Evolutionary conservation across 768 basidiomycete genomes (phyloP).

Genomic region (Lactarius evosmus): DNA sequence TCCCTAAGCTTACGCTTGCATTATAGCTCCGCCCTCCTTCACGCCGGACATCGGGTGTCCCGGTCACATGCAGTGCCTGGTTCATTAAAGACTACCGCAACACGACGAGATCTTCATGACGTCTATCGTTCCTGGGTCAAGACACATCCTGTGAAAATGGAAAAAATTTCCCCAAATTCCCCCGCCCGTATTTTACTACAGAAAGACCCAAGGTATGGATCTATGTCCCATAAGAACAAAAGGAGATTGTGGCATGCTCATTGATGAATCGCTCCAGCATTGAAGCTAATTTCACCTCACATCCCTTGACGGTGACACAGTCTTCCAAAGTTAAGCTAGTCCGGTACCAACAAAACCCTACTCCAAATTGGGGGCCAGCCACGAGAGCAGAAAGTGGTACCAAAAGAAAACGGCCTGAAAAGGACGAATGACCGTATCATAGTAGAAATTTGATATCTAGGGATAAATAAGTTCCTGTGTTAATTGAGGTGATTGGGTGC

Average conservation of each 20-base stretch:
- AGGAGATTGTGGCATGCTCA: neutral
- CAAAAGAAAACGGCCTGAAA: slow-evolving; percentile 43
- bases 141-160: slow-evolving; percentile 74
- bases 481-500: slow-evolving; percentile 3
- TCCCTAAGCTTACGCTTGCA: slow-evolving; percentile 8
- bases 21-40: slow-evolving; percentile 78
- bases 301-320: slow-evolving; percentile 60
- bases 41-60: slow-evolving; percentile 80
- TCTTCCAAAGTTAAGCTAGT: slow-evolving; percentile 73
- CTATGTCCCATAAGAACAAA: neutral
- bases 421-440: slow-evolving; percentile 28
- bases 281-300: slow-evolving; percentile 71
- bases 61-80: slow-evolving; percentile 89
- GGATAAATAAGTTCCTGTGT: slow-evolving; percentile 17
- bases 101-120: slow-evolving; percentile 69
- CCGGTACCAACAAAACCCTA: slow-evolving; percentile 87
- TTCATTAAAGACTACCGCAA: slow-evolving; percentile 86
- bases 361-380: slow-evolving; percentile 91
- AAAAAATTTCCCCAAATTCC: slow-evolving; percentile 72
- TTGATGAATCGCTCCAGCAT: slow-evolving; percentile 38
- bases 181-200: slow-evolving; percentile 67
- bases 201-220: slow-evolving; percentile 61
- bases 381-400: slow-evolving; percentile 50
- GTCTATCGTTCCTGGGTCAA: slow-evolving; percentile 85
- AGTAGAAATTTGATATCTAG: slow-evolving; percentile 25